Evolutionary conservation across 176 grass and related monocot genomes (phyloP).

Genomic region (Triticum aestivum): DNA sequence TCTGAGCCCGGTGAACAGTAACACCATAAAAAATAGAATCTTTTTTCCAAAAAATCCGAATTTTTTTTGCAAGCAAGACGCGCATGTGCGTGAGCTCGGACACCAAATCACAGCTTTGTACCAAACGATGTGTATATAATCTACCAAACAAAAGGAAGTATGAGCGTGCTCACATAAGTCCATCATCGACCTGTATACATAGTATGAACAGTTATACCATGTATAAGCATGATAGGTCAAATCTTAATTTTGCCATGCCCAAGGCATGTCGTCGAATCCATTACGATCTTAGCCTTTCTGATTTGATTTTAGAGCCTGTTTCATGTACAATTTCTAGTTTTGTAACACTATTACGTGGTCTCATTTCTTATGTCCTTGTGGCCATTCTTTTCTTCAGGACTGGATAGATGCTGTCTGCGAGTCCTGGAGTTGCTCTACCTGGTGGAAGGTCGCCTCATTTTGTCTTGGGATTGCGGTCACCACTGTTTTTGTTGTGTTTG

Average conservation of each 20-base stretch:
- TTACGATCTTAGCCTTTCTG: background rate
- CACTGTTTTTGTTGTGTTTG: conserved; percentile 34
- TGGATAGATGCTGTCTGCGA: conserved; percentile 31
- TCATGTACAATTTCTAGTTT: background rate
- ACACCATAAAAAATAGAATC: too few species aligned
- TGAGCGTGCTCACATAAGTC: background rate
- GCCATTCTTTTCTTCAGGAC: conserved; percentile 29
- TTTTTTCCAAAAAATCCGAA: too few species aligned
- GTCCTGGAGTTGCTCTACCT: conserved; percentile 40
- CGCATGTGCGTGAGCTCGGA: too few species aligned
- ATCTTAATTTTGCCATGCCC: background rate
- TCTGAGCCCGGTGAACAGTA: too few species aligned
- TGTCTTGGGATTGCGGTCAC: conserved; percentile 15
- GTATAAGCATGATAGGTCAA: background rate
- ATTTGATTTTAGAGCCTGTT: background rate
- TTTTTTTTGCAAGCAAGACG: too few species aligned
- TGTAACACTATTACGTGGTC: background rate
- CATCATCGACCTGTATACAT: background rate
- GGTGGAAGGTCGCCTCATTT: conserved; percentile 48
- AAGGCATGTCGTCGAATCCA: background rate
- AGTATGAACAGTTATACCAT: background rate
- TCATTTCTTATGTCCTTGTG: background rate
- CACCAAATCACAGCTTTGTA: background rate
- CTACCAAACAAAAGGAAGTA: background rate
- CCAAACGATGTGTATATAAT: background rate